phyloP scores from a whole-genome alignment of 345 rosid species.

The Eutrema yunnanense region DNA sequence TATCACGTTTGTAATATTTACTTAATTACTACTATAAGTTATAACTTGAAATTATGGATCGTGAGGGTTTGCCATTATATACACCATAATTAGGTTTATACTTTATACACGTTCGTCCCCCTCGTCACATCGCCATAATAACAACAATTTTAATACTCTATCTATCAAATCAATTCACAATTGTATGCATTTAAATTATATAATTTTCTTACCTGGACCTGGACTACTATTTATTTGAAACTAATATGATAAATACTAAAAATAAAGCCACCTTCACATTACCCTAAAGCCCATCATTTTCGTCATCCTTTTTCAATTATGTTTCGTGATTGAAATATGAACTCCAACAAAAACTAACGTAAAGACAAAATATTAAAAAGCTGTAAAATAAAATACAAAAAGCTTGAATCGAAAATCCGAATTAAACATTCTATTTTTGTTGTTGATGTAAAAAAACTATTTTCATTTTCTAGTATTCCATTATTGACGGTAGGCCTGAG shows the following conservation, averaged over 20 bases:
- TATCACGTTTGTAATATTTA: not conserved
- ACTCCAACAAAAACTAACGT: not conserved
- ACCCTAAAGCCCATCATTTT: too few species aligned
- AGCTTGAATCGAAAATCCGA: not conserved
- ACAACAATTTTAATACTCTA: not conserved
- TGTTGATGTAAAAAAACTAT: not conserved
- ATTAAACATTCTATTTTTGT: not conserved
- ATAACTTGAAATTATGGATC: not conserved
- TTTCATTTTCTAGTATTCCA: too few species aligned
- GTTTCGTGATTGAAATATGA: not conserved
- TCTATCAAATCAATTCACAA: not conserved
- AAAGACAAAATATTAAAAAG: too few species aligned
- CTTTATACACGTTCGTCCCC: conserved; percentile 3
- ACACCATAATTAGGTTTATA: conserved; percentile 3
- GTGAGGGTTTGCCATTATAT: conserved; percentile 12
- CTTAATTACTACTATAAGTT: not conserved
- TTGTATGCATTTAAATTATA: not conserved
- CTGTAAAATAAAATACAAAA: not conserved
- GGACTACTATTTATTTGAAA: too few species aligned
- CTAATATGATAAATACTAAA: too few species aligned
- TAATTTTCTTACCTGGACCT: not conserved
- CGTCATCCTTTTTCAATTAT: not conserved
- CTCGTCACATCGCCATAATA: not conserved
- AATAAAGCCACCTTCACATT: too few species aligned
- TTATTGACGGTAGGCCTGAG: not conserved